Conservation (phyloP, 2,329 filamentous ascomycete species). For the Pseudogymnoascus sp. region DNA sequence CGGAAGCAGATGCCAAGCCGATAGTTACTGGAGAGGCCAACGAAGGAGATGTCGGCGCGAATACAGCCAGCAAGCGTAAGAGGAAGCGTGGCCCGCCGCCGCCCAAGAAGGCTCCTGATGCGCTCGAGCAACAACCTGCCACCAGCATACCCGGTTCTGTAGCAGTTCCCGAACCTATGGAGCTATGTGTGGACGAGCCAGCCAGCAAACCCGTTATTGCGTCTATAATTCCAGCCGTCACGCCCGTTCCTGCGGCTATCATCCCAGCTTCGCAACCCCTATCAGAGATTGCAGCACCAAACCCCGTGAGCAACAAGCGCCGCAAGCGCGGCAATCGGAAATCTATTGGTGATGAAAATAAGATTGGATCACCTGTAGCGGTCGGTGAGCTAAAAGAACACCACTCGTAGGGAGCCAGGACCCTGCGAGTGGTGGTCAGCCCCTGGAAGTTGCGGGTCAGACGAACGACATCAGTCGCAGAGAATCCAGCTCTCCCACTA, state of each 20-base stretch:
- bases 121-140: background rate
- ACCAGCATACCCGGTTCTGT: background rate
- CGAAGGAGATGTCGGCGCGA: background rate
- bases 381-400: slow-evolving; percentile 22
- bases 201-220: background rate
- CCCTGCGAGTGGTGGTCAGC: slow-evolving; percentile 27
- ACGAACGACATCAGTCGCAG: slow-evolving; percentile 4
- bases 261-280: background rate
- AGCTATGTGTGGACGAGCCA: background rate
- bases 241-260: background rate
- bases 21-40: background rate
- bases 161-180: background rate
- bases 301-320: background rate
- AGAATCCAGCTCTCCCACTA: background rate
- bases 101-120: background rate
- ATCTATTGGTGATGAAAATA: background rate
- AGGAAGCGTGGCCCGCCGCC: background rate
- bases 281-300: background rate
- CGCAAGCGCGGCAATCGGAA: slow-evolving; percentile 1
- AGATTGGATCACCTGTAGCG: background rate
- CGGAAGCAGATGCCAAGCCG: background rate
- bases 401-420: slow-evolving; percentile 30
- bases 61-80: background rate
- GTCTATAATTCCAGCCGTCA: background rate
- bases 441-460: slow-evolving; percentile 21